Percentiles rank a stretch among this genome's conserved stretches.
Evolutionary conservation across 2,329 filamentous ascomycete species (phyloP).

Genomic region (Talaromyces marneffei): DNA sequence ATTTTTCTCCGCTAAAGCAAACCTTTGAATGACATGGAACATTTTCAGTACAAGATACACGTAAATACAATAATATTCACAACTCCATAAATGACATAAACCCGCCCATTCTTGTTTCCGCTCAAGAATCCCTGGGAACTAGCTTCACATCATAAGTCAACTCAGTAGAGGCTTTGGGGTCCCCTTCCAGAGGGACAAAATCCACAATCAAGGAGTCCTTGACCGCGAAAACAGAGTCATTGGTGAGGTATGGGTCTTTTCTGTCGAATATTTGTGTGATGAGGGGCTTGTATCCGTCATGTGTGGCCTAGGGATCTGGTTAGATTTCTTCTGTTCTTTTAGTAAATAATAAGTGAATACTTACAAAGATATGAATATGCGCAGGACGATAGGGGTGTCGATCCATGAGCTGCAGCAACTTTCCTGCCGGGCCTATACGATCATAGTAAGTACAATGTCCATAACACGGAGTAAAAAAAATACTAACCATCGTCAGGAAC

Average conservation of each 20-base stretch:
- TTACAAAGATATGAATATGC: constrained; percentile 51
- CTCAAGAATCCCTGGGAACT: constrained; percentile 22
- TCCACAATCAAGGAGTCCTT: constrained; percentile 56
- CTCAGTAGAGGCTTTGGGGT: constrained; percentile 50
- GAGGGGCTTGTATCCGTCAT: constrained; percentile 59
- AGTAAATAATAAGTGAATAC: neutral
- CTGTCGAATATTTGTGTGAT: constrained; percentile 74
- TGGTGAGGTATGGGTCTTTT: constrained; percentile 56
- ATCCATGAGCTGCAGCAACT: constrained; percentile 53
- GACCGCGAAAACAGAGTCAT: constrained; percentile 56
- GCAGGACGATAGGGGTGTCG: constrained; percentile 57
- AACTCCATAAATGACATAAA: neutral
- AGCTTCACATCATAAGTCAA: constrained; percentile 49
- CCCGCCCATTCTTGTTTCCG: neutral
- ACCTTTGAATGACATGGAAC: neutral
- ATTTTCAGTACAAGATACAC: neutral
- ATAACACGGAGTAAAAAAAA: neutral
- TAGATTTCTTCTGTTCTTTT: neutral
- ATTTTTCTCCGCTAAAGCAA: neutral
- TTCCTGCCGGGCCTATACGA: constrained; percentile 50
- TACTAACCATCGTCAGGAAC: constrained; percentile 47
- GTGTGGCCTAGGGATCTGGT: constrained; percentile 26
- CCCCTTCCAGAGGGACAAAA: constrained; percentile 48
- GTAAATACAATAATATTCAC: neutral
- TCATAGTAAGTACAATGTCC: constrained; percentile 12